Evolutionary conservation across 2,329 filamentous ascomycete species (phyloP).

Genomic region (Aureobasidium melanogenum): DNA sequence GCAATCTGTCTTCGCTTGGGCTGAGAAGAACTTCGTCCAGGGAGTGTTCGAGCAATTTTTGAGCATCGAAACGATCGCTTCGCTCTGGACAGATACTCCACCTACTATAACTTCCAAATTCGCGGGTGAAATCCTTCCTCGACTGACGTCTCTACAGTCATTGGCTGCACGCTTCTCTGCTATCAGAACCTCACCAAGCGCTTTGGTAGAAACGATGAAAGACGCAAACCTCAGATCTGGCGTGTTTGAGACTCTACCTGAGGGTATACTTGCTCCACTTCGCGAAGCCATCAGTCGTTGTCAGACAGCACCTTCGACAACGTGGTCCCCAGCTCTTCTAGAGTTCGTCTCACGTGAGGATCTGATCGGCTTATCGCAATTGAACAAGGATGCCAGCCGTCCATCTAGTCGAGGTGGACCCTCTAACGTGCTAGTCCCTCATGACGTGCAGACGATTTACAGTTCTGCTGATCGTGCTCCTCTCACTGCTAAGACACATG

Average conservation of each 20-base stretch:
- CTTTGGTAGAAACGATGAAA: conserved; percentile 52
- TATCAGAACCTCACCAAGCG: conserved; percentile 8
- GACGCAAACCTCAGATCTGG: conserved; percentile 57
- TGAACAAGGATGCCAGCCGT: conserved; percentile 21
- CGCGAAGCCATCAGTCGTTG: conserved; percentile 78
- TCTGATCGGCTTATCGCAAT: conserved; percentile 51
- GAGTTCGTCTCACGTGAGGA: conserved; percentile 74
- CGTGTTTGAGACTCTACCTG: conserved; percentile 74
- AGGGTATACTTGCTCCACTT: conserved; percentile 70
- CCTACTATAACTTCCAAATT: neutral
- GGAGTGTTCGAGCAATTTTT: conserved; percentile 17
- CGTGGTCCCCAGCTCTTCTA: conserved; percentile 64
- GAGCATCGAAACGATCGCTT: conserved; percentile 18
- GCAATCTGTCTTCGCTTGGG: conserved; percentile 20
- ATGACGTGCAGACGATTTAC: conserved; percentile 14
- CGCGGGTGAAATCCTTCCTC: neutral
- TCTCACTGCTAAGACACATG: conserved; percentile 64
- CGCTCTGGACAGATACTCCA: conserved; percentile 14
- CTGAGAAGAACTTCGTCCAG: conserved; percentile 20
- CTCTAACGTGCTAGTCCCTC: neutral
- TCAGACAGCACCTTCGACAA: conserved; percentile 69
- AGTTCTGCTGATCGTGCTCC: conserved; percentile 7
- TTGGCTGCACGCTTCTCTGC: neutral
- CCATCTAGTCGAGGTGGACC: neutral
- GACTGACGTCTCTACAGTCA: neutral